Base-by-base conservation (phyloP, 2,329 filamentous ascomycete species). In the Colletotrichum eremochloae region DNA sequence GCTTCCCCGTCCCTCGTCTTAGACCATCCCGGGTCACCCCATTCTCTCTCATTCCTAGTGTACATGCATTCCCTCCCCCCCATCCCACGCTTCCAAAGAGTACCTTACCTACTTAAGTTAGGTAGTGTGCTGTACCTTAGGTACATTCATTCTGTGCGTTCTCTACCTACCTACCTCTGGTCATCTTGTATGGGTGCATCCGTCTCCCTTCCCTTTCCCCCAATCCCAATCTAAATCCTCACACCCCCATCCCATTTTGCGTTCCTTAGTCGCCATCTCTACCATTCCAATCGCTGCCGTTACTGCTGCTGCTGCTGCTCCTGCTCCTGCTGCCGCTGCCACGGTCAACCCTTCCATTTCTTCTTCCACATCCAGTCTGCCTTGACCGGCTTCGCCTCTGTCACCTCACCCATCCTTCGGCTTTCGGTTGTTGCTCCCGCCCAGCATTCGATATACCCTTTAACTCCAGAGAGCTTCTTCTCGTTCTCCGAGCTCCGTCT, bases 401-500 rank as follows among this genome's bases (percentile, higher is more conserved):
- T 69, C 69, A 72, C 66, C 64, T 60, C 69, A 55, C 65, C 48
- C 69, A 64, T 48, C 62, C 57, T 46, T 60, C 68, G 29, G 50
- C 24, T 55, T 36, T 18, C 31, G 9, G 31, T 20, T 55, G 52
- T 50, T 53, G 20, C 20, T 65, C 31, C 31, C n/a, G 52, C 31
- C 33, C 44, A 46, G 33, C 66, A 58, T 44, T 60, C 53, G 15
- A 38, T 48, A 58, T 60, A 64, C 24, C 38, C 60, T 53, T 8
- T 48, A 31, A 52, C 40, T 44, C 46, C 31, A 48, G 55, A 15
- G 42, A 56, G 31, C 63, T 62, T 67, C 48, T 5, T 48, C 42
- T 24, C 33, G 44, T 40, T 40, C 36, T 44, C 36, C 52, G 44
- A 57, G 38, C 60, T 66, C n/a, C 24, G 24, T 48, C 42, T 24